These are phyloP conservation scores for Paramecium biaurelia DNA, from an alignment of 73 alveolate genomes.

Conservation along the genomic window DNA sequence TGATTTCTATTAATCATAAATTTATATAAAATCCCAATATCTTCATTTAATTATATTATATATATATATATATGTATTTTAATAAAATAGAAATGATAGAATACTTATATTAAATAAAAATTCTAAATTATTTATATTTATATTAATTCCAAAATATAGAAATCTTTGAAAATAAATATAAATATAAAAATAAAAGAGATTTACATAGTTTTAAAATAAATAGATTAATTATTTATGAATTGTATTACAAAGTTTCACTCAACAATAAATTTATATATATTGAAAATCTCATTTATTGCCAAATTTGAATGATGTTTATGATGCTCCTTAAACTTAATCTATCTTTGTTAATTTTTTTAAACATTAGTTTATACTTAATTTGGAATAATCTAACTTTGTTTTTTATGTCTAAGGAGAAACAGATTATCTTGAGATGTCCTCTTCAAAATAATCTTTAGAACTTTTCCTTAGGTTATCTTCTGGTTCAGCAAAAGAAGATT, in stretches of 20 bases:
- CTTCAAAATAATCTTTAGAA: not conserved
- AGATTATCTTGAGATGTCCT: not conserved
- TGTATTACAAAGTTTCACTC: not conserved
- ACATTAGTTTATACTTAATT: no score
- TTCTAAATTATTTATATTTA: no score
- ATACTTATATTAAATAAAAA: no score
- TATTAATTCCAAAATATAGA: no score
- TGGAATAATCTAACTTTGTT: not conserved
- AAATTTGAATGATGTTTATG: not conserved
- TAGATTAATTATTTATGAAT: no score
- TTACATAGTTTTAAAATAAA: no score
- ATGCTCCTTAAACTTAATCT: conserved; percentile 25
- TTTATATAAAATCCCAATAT: not conserved
- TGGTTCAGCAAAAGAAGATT: not conserved
- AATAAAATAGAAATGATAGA: no score
- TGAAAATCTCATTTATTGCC: conserved; percentile 27
- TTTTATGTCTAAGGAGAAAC: not conserved
- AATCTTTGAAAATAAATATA: no score
- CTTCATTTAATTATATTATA: no score
- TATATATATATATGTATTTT: no score
- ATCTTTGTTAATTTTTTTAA: not conserved
- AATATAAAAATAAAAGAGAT: no score
- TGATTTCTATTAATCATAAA: not conserved
- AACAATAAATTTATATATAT: not conserved
- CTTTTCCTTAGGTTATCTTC: not conserved